Evolutionary conservation across 768 basidiomycete species (phyloP).

Genomic region (Lactarius vividus): DNA sequence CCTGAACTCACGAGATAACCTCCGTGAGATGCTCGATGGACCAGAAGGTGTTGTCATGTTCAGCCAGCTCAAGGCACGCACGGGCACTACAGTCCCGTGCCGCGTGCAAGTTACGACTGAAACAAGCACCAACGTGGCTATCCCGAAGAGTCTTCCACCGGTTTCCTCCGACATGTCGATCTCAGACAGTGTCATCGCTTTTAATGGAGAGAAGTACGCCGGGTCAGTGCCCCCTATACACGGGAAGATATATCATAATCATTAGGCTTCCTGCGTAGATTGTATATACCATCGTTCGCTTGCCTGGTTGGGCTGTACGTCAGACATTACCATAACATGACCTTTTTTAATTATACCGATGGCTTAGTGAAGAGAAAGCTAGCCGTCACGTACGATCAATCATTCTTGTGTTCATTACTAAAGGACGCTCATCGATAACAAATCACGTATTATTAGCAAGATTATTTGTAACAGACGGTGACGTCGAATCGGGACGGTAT

Average conservation of each 20-base stretch:
- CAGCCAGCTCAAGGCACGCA: background rate
- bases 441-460: background rate
- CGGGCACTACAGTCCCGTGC: background rate
- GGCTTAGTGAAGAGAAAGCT: background rate
- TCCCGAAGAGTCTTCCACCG: background rate
- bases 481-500: too few relatives aligned
- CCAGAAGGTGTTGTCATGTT: background rate
- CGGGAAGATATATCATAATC: background rate
- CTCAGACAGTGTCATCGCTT: background rate
- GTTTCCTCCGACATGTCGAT: background rate
- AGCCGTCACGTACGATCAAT: background rate
- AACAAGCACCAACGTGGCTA: too few relatives aligned
- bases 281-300: background rate
- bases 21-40: background rate
- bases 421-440: too few relatives aligned
- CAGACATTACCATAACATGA: background rate
- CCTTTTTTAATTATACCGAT: background rate
- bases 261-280: background rate
- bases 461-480: background rate
- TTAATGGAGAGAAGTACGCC: background rate
- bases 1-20: constrained; percentile 5
- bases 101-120: background rate
- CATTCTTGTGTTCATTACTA: background rate
- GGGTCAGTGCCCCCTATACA: background rate
- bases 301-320: background rate